Conservation (phyloP, 345 rosid genomes). For the Mallotus nudiflorus region DNA sequence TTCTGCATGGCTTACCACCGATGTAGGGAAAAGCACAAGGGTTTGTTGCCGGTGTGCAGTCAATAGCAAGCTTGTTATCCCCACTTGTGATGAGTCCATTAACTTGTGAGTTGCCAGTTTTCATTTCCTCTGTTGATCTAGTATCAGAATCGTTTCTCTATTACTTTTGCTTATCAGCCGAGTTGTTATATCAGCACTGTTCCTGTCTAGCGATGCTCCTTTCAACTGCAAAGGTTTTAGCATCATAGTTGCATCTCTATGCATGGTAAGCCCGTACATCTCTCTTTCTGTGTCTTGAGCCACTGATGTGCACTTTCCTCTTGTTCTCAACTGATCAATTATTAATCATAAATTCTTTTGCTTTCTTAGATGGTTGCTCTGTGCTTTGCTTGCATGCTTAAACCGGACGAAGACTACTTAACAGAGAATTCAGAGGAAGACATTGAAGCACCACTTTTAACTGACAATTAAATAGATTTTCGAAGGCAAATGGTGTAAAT, state of each 20-base stretch:
- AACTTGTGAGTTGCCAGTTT: slow-evolving; percentile 34
- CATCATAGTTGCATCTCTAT: slow-evolving; percentile 43
- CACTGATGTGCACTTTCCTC: not conserved
- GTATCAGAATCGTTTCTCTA: not conserved
- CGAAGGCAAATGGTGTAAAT: no score
- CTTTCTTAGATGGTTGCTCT: slow-evolving; percentile 36
- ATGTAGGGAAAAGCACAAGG: slow-evolving; percentile 59
- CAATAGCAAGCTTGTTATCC: slow-evolving; percentile 49
- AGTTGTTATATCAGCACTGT: slow-evolving; percentile 41
- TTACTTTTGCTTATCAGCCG: not conserved
- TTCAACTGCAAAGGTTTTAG: slow-evolving; percentile 61
- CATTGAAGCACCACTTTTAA: slow-evolving; percentile 37
- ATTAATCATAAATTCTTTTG: not conserved
- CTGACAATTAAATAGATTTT: not conserved
- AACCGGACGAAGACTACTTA: slow-evolving; percentile 19
- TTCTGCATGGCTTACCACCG: not conserved
- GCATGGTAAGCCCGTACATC: slow-evolving; percentile 38
- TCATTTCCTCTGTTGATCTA: not conserved
- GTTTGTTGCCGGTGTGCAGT: slow-evolving; percentile 46
- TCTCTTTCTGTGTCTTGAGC: not conserved
- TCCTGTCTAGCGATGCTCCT: slow-evolving; percentile 47
- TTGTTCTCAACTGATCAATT: not conserved
- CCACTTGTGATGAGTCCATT: slow-evolving; percentile 59
- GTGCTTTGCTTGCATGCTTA: slow-evolving; percentile 37
- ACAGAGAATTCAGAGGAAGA: slow-evolving; percentile 20